phyloP scores from a whole-genome alignment of 1,284 basidiomycete species.

The Heterobasidion parviporum region DNA sequence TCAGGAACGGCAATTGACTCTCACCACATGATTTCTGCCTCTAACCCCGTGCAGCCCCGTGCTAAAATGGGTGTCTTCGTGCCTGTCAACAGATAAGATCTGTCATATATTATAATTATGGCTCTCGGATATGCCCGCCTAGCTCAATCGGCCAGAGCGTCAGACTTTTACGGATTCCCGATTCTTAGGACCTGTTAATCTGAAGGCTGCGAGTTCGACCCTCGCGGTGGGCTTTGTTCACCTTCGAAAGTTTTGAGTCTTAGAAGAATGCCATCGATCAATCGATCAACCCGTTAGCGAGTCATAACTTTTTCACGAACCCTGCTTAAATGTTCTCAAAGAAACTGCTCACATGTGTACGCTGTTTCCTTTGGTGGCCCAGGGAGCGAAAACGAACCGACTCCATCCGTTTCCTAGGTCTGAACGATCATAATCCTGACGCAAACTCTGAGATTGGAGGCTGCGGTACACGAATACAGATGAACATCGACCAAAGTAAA shows the following conservation, averaged over 20 bases:
- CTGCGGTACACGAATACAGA: background rate
- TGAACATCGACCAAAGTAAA: background rate
- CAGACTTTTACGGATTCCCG: conserved; percentile 46
- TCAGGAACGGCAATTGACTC: background rate
- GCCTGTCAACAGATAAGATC: background rate
- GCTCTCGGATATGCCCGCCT: conserved; percentile 42
- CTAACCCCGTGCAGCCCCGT: background rate
- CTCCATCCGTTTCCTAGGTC: background rate
- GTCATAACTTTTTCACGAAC: background rate
- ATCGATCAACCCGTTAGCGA: background rate
- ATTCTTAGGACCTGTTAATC: conserved; percentile 26
- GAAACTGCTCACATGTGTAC: too few relatives aligned
- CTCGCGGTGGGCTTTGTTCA: conserved; percentile 71
- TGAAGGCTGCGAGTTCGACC: conserved; percentile 90
- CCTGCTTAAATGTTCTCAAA: too few relatives aligned
- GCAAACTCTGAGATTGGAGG: background rate
- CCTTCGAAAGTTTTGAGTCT: background rate
- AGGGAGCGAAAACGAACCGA: background rate
- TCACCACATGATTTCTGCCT: background rate
- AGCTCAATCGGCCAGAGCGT: conserved; percentile 86
- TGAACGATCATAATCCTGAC: background rate
- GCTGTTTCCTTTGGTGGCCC: too few relatives aligned
- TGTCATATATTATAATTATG: background rate
- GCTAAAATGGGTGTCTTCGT: background rate
- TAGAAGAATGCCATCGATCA: background rate